Base-by-base conservation (phyloP, 2,329 filamentous ascomycete species). In the Sordariomycetes sp. region DNA sequence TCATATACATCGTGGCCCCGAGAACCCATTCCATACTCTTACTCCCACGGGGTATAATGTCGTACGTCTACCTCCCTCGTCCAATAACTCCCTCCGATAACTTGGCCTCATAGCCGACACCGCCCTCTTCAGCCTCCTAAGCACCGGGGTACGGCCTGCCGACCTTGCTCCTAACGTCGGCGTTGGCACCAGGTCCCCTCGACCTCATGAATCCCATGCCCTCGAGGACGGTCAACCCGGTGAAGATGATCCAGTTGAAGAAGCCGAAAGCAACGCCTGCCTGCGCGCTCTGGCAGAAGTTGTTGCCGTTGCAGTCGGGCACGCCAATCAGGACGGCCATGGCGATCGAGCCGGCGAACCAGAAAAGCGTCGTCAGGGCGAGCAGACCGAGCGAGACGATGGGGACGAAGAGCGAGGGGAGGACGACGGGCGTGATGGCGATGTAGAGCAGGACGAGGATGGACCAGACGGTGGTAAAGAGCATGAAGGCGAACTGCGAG, bases 311-410 rank as follows among this genome's bases (percentile, higher is more conserved):
- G 37, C 70, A 61, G 8, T 52, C 57, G 0, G 73, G 61, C 12
- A 72, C 66, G 34, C 72, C 72, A 37, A 86, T 58, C 36, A 67
- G 66, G 15, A 77, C 79, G 1, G 82, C 86, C 9, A 88, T 58
- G 0, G 86, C 85, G 44, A 93, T 79, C 47, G 86, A 82, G 6
- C 86, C 86, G 1, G 82, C 79, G 51, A 95, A 92, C 87, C 87
- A 94, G 65, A 93, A 93, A 37, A 93, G 68, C 61, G 82, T 79
- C 8, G 85, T 92, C 17, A 92, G 44, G 30, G 64, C 66, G 49
- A 93, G 83, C 21, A 85, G 66, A 2, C 49, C 77, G 14, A 88
- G 63, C 12, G 86, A 72, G 29, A 69, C 75, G 33, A 75, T 73
- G 34, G 69, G 72, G 55, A 86, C 75, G 46, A 79, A 78, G 9